Conservation (phyloP, 257 asterid genomes). For the Solanum appendiculatum region DNA sequence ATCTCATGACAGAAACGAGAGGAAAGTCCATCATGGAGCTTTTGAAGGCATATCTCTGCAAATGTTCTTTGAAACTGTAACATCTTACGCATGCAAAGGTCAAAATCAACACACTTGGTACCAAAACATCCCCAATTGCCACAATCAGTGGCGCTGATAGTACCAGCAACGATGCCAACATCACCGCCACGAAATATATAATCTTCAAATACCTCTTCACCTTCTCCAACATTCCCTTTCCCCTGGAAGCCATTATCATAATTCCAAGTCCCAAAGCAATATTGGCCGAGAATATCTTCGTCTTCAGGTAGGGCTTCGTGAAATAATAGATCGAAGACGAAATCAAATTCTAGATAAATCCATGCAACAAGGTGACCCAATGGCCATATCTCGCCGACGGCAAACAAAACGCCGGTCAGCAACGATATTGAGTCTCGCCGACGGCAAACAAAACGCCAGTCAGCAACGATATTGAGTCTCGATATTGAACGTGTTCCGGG, state of each 20-base stretch:
- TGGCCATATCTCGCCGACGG: constrained; percentile 40
- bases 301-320: constrained; percentile 6
- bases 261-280: neutral
- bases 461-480: neutral
- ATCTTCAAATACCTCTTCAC: constrained; percentile 57
- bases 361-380: constrained; percentile 8
- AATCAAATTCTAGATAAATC: constrained; percentile 4
- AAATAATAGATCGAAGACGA: constrained; percentile 10
- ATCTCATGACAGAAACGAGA: constrained; percentile 73
- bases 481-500: neutral
- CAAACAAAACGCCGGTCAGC: neutral
- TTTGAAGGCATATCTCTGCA: constrained; percentile 70
- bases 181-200: constrained; percentile 65
- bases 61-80: constrained; percentile 55
- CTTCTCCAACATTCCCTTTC: constrained; percentile 73
- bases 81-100: constrained; percentile 78
- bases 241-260: neutral
- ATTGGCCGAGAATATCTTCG: neutral
- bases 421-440: too few relatives aligned
- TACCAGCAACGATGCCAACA: constrained; percentile 65
- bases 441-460: neutral
- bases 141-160: constrained; percentile 67
- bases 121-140: constrained; percentile 55
- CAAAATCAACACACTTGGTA: constrained; percentile 56
- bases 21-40: constrained; percentile 88